Conservation (phyloP, 2,329 filamentous ascomycete genomes). For the Cylindrodendrum hubeiense region DNA sequence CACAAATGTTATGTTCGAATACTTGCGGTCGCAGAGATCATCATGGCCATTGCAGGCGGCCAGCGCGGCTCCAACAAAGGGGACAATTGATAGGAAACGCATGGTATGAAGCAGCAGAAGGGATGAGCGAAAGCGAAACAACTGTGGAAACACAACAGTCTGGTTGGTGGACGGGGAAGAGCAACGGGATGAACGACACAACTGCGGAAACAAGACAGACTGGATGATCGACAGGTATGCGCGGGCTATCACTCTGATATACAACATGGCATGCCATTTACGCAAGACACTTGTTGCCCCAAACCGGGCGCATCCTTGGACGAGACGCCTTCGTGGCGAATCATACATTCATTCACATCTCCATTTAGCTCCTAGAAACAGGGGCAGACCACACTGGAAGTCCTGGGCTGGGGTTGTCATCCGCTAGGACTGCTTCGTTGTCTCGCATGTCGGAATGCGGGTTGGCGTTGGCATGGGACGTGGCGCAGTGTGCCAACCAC, state of each 20-base stretch:
- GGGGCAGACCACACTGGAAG: neutral
- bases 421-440: conserved; percentile 2
- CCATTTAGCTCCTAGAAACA: neutral
- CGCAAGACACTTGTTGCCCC: neutral
- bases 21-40: conserved; percentile 66
- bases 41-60: conserved; percentile 68
- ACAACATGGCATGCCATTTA: neutral
- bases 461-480: neutral
- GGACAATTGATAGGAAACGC: conserved; percentile 30
- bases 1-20: conserved; percentile 71
- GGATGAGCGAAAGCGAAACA: neutral
- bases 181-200: no score
- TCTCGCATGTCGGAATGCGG: neutral
- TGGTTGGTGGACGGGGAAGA: neutral
- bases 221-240: neutral
- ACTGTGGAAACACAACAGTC: neutral
- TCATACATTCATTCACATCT: neutral
- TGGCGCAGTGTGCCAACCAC: neutral
- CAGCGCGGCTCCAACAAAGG: conserved; percentile 32
- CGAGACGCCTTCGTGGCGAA: conserved; percentile 2
- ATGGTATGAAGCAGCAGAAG: conserved; percentile 19
- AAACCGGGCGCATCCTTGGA: neutral
- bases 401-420: neutral
- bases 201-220: neutral
- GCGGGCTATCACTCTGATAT: conserved; percentile 9